A percentile compares a stretch with the other conserved stretches of the same genome.
Evolutionary conservation across 108 stramenopile species (phyloP).

Genomic region (Thalassiosira profunda): DNA sequence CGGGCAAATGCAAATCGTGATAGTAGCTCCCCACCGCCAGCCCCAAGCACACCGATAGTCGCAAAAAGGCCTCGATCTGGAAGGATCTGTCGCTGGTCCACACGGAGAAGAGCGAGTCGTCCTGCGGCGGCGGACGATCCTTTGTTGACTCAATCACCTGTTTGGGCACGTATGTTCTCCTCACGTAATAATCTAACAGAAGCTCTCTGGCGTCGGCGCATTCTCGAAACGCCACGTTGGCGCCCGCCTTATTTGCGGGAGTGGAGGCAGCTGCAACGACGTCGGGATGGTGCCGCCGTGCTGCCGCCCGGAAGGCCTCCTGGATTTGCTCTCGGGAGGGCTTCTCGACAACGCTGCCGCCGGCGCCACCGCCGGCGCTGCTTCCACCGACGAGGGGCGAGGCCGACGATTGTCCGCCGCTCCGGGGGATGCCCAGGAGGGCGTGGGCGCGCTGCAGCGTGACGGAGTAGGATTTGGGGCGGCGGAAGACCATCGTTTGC

Average conservation of each 20-base stretch:
- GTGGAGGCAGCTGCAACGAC: background rate
- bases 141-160: conserved; percentile 7
- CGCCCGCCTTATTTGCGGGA: background rate
- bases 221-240: conserved; percentile 13
- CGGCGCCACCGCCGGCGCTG: background rate
- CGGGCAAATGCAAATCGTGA: conserved; percentile 15
- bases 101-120: conserved; percentile 19
- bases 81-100: conserved; percentile 17
- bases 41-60: conserved; percentile 17
- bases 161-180: conserved; percentile 6
- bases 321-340: conserved; percentile 12
- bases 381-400: too few species aligned
- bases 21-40: conserved; percentile 14
- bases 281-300: conserved; percentile 20
- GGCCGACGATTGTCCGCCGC: background rate
- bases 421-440: conserved; percentile 19
- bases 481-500: conserved; percentile 14
- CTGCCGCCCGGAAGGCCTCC: conserved; percentile 14
- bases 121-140: conserved; percentile 5
- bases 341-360: background rate
- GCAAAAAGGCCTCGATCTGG: conserved; percentile 15
- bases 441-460: conserved; percentile 20
- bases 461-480: conserved; percentile 19
- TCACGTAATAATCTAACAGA: conserved; percentile 11
- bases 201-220: conserved; percentile 15